Base-by-base conservation (phyloP, 768 basidiomycete genomes). In the Podaxis sp. region DNA sequence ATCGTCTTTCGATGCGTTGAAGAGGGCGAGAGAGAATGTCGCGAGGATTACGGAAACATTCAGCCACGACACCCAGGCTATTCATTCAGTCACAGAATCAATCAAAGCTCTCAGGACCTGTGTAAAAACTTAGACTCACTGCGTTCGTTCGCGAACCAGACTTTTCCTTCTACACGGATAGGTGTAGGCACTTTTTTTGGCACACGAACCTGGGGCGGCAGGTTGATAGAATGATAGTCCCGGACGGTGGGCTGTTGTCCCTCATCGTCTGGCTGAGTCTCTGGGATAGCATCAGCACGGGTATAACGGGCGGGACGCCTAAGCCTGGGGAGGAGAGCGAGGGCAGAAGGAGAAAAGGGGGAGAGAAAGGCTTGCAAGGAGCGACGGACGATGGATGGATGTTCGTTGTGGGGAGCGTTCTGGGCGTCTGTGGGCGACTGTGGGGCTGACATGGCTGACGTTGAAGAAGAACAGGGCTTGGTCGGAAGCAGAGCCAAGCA, bases 91-190 rank as follows among this genome's bases (percentile, higher is more conserved):
- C 3, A 9, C 17, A 46, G 44, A n/a, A 36, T 30, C 19, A 48
- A 33, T 33, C 42, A 59, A 17, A 33, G 44, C 2, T 2, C 40
- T 51, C 8, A 57, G 33, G 57, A 57, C 19, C 53, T 13, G 19
- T 46, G 6, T 28, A 7, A 15, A 57, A 17, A 51, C 11, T 12
- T n/a, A 55, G 7, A 76, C 87, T 64, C 52, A 95, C 93, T 95
- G 71, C 93, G 80, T 75, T 98, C 95, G 70, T 97, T 97, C 8
- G 95, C 95, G 73, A 98, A 96, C 95, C 96, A 98, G 53, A 98
- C 95, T 70, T 98, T 98, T 22, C 87, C 88, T 72, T 98, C 95
- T 17, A 98, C 94, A 66, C 87, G 91, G 68, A 98, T 80, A 0
- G 89, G 85, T 0, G 90, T 90, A 0, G 89, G 78, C 22, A 92